Conservation (phyloP, 163 green algal genomes). For the Scenedesmus sp. region DNA sequence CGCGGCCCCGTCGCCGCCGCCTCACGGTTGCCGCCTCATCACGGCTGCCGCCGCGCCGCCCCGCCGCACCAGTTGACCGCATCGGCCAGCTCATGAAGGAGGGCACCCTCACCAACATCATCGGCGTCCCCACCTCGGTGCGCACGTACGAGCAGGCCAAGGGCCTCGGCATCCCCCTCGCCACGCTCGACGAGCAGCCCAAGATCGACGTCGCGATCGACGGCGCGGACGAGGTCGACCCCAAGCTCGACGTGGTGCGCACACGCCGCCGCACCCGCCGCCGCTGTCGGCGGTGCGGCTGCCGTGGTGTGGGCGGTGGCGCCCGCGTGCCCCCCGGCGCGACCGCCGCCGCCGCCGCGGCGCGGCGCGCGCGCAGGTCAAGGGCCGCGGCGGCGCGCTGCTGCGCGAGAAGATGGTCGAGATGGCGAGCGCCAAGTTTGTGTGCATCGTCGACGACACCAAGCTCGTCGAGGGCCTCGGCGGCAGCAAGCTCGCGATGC, state of each 20-base stretch:
- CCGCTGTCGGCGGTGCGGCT: too few species aligned
- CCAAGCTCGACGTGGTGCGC: slow-evolving; percentile 93
- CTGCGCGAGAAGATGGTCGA: slow-evolving; percentile 99
- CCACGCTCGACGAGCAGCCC: slow-evolving; percentile 95
- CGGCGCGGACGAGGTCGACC: slow-evolving; percentile 97
- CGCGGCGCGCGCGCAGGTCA: too few species aligned
- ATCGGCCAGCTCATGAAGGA: slow-evolving; percentile 95
- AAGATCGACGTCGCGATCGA: slow-evolving; percentile 98
- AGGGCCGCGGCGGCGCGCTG: slow-evolving; percentile 96
- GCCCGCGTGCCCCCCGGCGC: too few species aligned
- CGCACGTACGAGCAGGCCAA: slow-evolving; percentile 71
- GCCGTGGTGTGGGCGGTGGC: too few species aligned
- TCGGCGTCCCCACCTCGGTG: slow-evolving; percentile 96
- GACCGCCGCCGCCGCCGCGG: too few species aligned
- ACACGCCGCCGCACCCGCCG: too few species aligned
- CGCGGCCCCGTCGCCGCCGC: too few species aligned
- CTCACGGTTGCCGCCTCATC: too few species aligned
- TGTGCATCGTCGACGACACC: slow-evolving; percentile 99
- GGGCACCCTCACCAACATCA: slow-evolving; percentile 95
- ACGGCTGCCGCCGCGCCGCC: too few species aligned
- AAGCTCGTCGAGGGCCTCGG: slow-evolving; percentile 95
- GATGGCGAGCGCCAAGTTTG: slow-evolving; percentile 92
- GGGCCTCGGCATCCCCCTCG: slow-evolving; percentile 94
- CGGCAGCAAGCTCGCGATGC: slow-evolving; percentile 95
- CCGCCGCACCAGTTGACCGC: too few species aligned